Percentiles rank a stretch among this genome's conserved stretches.
These are phyloP conservation scores for Iris macrosiphon DNA, from an alignment of 106 monocot genomes.

Conservation along the genomic window DNA sequence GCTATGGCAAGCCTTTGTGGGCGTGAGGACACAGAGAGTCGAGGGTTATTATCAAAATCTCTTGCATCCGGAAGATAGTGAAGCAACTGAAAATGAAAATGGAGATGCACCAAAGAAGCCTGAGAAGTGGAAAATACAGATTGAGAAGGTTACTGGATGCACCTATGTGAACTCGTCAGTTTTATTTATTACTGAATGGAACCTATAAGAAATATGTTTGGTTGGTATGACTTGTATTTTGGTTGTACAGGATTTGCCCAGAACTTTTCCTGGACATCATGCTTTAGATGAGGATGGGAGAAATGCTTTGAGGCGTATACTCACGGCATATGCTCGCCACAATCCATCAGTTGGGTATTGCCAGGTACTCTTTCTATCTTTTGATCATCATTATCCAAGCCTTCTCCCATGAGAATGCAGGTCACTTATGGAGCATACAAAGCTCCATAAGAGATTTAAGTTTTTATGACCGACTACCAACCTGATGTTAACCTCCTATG, in stretches of 20 bases:
- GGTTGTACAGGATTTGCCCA: constrained; percentile 82
- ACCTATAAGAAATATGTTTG: constrained; percentile 1
- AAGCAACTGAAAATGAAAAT: constrained; percentile 4
- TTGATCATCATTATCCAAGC: no score
- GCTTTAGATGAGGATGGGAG: constrained; percentile 93
- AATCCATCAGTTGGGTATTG: constrained; percentile 99
- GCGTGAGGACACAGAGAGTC: constrained; percentile 52
- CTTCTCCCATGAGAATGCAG: no score
- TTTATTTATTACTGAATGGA: background rate
- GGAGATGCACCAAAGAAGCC: constrained; percentile 8
- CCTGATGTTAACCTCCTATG: no score
- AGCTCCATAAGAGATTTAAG: no score
- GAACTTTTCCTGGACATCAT: constrained; percentile 98
- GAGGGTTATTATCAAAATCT: constrained; percentile 71
- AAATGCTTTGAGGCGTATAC: constrained; percentile 87
- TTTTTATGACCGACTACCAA: no score
- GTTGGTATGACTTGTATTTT: constrained; percentile 6
- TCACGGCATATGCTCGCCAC: constrained; percentile 99
- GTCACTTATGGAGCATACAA: no score
- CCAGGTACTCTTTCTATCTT: constrained; percentile 43
- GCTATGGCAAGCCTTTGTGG: constrained; percentile 99
- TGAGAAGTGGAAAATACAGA: constrained; percentile 97
- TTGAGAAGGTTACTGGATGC: constrained; percentile 68
- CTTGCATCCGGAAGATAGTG: constrained; percentile 23
- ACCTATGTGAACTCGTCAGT: background rate